Evolutionary conservation across 2,329 filamentous ascomycete species (phyloP).

Genomic region (Venturiaceae sp.): DNA sequence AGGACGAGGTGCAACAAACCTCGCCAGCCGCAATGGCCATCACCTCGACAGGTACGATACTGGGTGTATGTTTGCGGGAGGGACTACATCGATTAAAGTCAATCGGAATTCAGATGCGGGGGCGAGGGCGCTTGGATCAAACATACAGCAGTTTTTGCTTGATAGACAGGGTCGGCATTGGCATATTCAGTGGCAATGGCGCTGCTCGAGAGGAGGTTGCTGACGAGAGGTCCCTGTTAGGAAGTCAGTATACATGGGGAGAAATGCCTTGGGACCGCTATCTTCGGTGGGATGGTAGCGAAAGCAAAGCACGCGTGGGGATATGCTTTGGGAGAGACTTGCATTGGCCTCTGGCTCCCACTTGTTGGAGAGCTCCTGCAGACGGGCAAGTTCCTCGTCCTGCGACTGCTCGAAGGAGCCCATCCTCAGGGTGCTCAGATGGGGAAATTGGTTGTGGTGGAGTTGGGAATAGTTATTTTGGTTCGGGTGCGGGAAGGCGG

Average conservation of each 20-base stretch:
- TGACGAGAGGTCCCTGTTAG: conserved; percentile 69
- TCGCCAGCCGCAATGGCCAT: conserved; percentile 97
- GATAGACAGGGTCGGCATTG: conserved; percentile 74
- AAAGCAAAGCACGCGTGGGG: neutral
- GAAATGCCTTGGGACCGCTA: neutral
- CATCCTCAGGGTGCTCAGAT: conserved; percentile 22
- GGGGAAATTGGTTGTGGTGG: conserved; percentile 10
- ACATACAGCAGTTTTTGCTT: conserved; percentile 77
- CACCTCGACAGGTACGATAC: conserved; percentile 79
- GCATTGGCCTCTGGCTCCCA: conserved; percentile 50
- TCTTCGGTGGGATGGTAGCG: neutral
- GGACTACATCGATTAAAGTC: conserved; percentile 40
- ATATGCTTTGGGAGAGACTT: conserved; percentile 18
- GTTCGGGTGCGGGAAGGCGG: neutral
- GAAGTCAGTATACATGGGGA: neutral
- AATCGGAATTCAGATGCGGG: neutral
- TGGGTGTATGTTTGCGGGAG: conserved; percentile 77
- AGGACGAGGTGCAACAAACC: conserved; percentile 40
- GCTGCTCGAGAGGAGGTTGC: conserved; percentile 65
- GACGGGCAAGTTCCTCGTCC: conserved; percentile 48
- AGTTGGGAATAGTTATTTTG: conserved; percentile 10
- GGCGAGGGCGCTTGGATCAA: neutral
- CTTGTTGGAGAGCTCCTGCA: conserved; percentile 52
- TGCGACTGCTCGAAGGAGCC: conserved; percentile 21
- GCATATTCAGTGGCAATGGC: conserved; percentile 79